These are phyloP conservation scores for Exophiala spinifera DNA, from an alignment of 2,329 filamentous ascomycete species.

Conservation along the genomic window DNA sequence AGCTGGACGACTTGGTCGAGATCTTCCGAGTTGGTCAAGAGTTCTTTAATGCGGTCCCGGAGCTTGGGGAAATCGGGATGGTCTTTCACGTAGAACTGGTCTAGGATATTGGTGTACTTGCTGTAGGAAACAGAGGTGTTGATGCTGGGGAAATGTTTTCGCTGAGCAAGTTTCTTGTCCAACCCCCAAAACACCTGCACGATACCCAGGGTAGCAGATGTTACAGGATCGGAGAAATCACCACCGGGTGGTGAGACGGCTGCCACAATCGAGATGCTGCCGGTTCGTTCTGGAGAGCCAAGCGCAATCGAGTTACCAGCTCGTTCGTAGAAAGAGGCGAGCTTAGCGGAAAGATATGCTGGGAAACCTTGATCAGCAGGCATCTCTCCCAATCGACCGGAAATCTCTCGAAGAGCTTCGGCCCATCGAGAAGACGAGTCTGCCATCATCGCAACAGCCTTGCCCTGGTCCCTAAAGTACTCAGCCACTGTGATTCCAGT, in stretches of 20 bases:
- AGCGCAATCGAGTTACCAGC: conserved; percentile 82
- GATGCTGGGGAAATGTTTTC: conserved; percentile 98
- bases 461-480: conserved; percentile 95
- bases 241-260: conserved; percentile 96
- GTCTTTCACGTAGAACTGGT: conserved; percentile 92
- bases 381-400: conserved; percentile 98
- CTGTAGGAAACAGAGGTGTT: conserved; percentile 93
- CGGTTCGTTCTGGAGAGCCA: conserved; percentile 81
- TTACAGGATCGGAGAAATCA: conserved; percentile 99
- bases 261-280: conserved; percentile 95
- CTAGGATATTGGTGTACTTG: conserved; percentile 87
- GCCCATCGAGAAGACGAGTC: conserved; percentile 98
- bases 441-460: conserved; percentile 99
- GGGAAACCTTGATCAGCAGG: conserved; percentile 99
- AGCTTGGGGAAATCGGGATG: conserved; percentile 91
- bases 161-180: conserved; percentile 98
- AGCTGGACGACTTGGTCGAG: conserved; percentile 98
- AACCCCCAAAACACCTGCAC: conserved; percentile 99
- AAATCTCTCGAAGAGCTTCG: conserved; percentile 96
- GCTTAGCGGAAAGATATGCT: conserved; percentile 91
- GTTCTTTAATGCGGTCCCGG: conserved; percentile 87
- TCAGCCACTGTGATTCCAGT: conserved; percentile 93
- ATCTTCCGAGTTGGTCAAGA: conserved; percentile 92
- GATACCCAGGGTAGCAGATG: conserved; percentile 87
- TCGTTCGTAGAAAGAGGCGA: conserved; percentile 98